Conservation (phyloP, 208 protist genomes). For the Leishmania gerbilli region DNA sequence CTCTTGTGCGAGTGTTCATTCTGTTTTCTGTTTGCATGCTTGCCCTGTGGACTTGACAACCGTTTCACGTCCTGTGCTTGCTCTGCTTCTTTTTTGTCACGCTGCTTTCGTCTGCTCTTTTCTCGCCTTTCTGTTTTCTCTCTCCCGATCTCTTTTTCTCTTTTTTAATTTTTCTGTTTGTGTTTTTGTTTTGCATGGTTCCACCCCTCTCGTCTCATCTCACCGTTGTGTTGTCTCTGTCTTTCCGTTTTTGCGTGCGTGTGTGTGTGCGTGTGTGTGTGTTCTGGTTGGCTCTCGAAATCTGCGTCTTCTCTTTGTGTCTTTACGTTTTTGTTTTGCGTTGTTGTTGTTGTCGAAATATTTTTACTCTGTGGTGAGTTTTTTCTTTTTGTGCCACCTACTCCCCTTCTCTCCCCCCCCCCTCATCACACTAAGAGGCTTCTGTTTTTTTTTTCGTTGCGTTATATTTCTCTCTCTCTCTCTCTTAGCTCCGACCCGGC, state of each 20-base stretch:
- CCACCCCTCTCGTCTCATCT: neutral
- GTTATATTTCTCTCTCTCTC: neutral
- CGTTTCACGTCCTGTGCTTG: neutral
- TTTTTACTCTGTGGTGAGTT: too few species aligned
- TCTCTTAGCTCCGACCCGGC: neutral
- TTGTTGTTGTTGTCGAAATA: too few species aligned
- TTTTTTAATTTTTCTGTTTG: neutral
- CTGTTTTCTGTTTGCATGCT: neutral
- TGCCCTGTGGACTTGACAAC: neutral
- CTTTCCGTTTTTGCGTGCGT: too few species aligned
- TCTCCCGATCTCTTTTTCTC: neutral
- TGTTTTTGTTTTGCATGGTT: neutral
- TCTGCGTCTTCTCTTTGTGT: too few species aligned
- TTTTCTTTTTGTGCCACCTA: too few species aligned
- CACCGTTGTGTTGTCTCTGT: neutral
- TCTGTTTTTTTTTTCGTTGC: neutral
- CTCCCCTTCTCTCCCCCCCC: neutral
- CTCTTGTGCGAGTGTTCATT: neutral
- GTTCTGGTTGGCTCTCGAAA: too few species aligned
- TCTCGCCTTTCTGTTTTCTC: neutral
- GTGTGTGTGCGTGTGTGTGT: too few species aligned
- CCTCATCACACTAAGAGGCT: neutral
- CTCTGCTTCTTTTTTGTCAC: neutral
- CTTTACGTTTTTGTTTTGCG: slow-evolving; percentile 12
- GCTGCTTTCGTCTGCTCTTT: neutral